phyloP scores from a whole-genome alignment of 345 rosid genomes.

The Hevea brasiliensis region DNA sequence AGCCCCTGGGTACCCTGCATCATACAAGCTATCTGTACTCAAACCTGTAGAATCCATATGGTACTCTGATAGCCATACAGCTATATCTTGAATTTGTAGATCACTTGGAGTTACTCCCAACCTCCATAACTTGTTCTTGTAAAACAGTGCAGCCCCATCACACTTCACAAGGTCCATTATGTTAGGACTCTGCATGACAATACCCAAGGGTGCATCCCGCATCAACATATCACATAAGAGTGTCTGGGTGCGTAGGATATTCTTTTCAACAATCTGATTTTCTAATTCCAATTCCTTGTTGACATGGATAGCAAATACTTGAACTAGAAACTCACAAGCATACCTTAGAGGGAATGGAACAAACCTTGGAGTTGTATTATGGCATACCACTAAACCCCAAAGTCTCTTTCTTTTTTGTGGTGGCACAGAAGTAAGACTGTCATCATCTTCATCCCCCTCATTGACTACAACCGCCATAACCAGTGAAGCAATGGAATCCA shows the following conservation, averaged over 20 bases:
- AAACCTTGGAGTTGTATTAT: constrained; percentile 78
- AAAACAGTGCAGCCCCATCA: constrained; percentile 87
- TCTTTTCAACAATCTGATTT: constrained; percentile 82
- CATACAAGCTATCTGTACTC: constrained; percentile 89
- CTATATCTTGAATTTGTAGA: constrained; percentile 62
- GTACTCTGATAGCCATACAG: constrained; percentile 67
- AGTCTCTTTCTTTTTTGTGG: constrained; percentile 82
- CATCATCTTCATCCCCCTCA: constrained; percentile 68
- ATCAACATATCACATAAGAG: constrained; percentile 91
- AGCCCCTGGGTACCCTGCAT: constrained; percentile 86
- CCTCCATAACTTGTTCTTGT: constrained; percentile 67
- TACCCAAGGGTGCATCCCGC: constrained; percentile 94
- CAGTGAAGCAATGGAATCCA: constrained; percentile 88
- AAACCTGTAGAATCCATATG: constrained; percentile 93
- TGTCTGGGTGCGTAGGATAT: constrained; percentile 84
- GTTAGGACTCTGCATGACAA: constrained; percentile 81
- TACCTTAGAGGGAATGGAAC: constrained; percentile 95
- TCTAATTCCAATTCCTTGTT: constrained; percentile 84
- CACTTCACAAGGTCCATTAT: constrained; percentile 91
- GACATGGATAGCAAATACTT: constrained; percentile 92
- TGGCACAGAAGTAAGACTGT: constrained; percentile 40
- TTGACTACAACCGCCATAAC: constrained; percentile 95
- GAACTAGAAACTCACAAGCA: constrained; percentile 95
- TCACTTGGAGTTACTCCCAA: constrained; percentile 77
- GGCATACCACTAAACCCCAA: constrained; percentile 97